Base-by-base conservation (phyloP, 306 rosid genomes). In the Ziziphus jujuba region DNA sequence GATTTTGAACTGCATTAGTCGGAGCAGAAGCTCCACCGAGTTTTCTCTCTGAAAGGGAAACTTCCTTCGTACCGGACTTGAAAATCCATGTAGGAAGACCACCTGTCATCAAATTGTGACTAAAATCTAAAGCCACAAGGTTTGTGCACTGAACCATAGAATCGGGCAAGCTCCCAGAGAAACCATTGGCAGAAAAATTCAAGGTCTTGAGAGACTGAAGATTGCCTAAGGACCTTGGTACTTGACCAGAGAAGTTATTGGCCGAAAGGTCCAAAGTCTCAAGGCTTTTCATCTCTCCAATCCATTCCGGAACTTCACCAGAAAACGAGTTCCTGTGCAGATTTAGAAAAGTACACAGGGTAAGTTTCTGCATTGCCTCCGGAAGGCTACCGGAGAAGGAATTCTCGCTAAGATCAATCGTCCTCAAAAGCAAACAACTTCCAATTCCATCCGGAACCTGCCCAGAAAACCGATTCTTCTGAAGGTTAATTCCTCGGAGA, bases 371-470 rank as follows among this genome's bases (percentile, higher is more conserved):
- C 81, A 95, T 72, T 72, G 84, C 85, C 63, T 63, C 87, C 5
- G 99, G 99, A 5, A 95, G 54, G 35, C 57, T 52, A 7, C 97
- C 95, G 22, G 85, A 79, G 67, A 95, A 70, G 13, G 82, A 84
- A 81, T 95, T 95, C 58, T 82, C 91, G 58, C 97, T 74, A 6
- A 95, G 80, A 82, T 95, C 97, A 79, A 95, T 53, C 55, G 87
- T 88, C 84, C 96, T 85, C 85, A 90, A 79, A 71, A 90, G 96
- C 79, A 79, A 82, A 67, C 96, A 95, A 73, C 89, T 87, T 67
- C 99, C 97, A 74, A 90, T 85, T 4, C 89, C 97, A 70, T 72
- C 75, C 0, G 96, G 97, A 52, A 95, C 73, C 71, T 43, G 56
- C 61, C 99, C 99, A 16, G 87, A 78, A 69, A 95, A 68, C 61